Conservation (phyloP, 371 early-diverging fungal genomes). For the Mortierella sp. region DNA sequence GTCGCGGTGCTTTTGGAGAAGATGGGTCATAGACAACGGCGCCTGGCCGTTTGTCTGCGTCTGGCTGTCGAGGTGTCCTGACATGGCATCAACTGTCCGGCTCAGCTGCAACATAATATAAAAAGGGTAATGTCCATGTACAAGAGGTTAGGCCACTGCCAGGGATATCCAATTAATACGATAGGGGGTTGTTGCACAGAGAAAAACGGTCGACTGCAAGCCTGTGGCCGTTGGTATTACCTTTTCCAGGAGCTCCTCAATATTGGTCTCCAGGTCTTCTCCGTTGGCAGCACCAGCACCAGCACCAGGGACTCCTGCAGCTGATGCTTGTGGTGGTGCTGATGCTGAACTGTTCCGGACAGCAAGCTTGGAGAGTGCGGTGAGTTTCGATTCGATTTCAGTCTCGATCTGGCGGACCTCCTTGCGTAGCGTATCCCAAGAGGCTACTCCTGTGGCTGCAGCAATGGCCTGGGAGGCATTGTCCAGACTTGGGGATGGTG, state of each 20-base stretch:
- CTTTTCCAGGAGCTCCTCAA: slow-evolving; percentile 49
- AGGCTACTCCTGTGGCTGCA: slow-evolving; percentile 29
- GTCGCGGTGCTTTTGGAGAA: slow-evolving; percentile 46
- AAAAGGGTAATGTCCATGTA: neutral
- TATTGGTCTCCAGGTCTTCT: slow-evolving; percentile 38
- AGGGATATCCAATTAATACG: neutral
- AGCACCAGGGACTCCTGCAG: slow-evolving; percentile 15
- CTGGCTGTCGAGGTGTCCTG: slow-evolving; percentile 41
- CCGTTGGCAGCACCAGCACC: slow-evolving; percentile 11
- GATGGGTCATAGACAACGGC: slow-evolving; percentile 37
- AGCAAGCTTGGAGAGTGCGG: slow-evolving; percentile 42
- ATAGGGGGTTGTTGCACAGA: neutral
- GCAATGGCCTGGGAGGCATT: slow-evolving; percentile 41
- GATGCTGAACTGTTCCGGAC: slow-evolving; percentile 21
- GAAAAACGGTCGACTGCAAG: neutral
- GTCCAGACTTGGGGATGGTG: slow-evolving; percentile 27
- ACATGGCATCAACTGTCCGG: slow-evolving; percentile 48
- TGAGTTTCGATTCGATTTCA: slow-evolving; percentile 51
- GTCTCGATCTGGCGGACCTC: slow-evolving; percentile 47
- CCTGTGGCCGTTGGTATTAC: slow-evolving; percentile 1
- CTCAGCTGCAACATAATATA: slow-evolving; percentile 32
- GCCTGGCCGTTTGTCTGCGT: slow-evolving; percentile 39
- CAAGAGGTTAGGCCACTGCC: neutral
- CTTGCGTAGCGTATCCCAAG: slow-evolving; percentile 52
- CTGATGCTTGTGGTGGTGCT: slow-evolving; percentile 13